Evolutionary conservation across 352 stramenopile species (phyloP), one percentile per base, ranked within the genome.

Genomic region (Phytophthora europaea): DNA sequence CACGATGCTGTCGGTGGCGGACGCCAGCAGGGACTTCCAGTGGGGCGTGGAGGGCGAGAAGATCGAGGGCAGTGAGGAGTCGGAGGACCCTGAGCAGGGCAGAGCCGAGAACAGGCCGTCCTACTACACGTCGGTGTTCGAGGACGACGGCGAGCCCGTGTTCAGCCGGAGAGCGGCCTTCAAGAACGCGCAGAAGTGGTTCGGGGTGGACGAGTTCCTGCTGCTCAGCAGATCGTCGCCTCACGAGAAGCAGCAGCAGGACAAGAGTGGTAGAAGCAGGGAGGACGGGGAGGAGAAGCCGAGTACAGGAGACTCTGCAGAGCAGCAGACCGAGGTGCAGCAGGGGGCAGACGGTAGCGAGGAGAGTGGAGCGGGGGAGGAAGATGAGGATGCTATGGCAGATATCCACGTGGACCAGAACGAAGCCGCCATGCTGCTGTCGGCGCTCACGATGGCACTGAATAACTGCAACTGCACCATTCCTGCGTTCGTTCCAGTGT

Each of bases 391-490:
- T 15, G 58, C 68, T 0, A 72, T 90, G 52, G 65, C 73, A 1
- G 78, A 91, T 51, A 70, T 81, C 48, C 52, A 67, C 1, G 66
- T 95, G 61, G 85, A 94, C 55, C 67, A 85, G 55, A 90, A 94
- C 61, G 89, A 94, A 57, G 75, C 84, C 0, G 75, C 83, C 1
- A 70, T 93, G 66, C 38, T 96, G 56, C 67, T 96, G 8, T 94
- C 87, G 16, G 84, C 87, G 23, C 68, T 96, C 5, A 89, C 81
- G 36, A 81, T 96, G 57, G 89, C 89, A 18, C 61, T 96, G 43
- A 86, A 83, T 57, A 94, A 92, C 64, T 94, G 85, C 61, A 94
- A 94, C 65, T 96, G 89, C 64, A 94, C 89, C 20, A 81, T 96
- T 16, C 89, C 89, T 2, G 87, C 78, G 16, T 94, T 96, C 56